Conservation (phyloP, 1,284 basidiomycete species). For the Xerocomus amazonicus region DNA sequence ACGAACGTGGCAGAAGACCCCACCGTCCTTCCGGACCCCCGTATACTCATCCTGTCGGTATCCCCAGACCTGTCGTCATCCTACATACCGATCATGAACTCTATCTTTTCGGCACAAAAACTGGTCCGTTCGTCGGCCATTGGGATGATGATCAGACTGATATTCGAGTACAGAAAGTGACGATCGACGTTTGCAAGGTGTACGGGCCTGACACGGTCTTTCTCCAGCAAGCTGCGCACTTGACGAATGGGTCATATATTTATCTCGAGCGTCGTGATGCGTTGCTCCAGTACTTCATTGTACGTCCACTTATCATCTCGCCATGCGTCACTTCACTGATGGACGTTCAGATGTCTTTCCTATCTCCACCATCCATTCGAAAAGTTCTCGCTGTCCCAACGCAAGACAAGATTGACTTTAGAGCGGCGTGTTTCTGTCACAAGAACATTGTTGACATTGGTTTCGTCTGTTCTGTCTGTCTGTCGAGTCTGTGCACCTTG, state of each 20-base stretch:
- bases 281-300: constrained; percentile 85
- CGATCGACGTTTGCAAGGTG: constrained; percentile 94
- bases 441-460: constrained; percentile 95
- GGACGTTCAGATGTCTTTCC: constrained; percentile 77
- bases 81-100: constrained; percentile 98
- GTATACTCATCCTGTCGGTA: constrained; percentile 89
- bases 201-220: constrained; percentile 91
- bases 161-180: constrained; percentile 69
- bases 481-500: constrained; percentile 70
- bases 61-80: constrained; percentile 85
- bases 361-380: constrained; percentile 80
- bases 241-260: constrained; percentile 94
- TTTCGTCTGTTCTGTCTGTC: constrained; percentile 95
- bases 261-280: constrained; percentile 78
- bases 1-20: constrained; percentile 37
- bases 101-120: constrained; percentile 98
- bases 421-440: constrained; percentile 99
- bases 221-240: constrained; percentile 93
- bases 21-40: constrained; percentile 60
- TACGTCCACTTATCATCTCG: constrained; percentile 34
- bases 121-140: constrained; percentile 45
- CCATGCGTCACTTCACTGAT: not conserved
- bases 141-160: not conserved
- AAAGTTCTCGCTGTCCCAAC: constrained; percentile 81
- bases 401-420: constrained; percentile 93